Base-by-base conservation (phyloP, 1,284 basidiomycete species). In the Sanghuangporus weigelae region DNA sequence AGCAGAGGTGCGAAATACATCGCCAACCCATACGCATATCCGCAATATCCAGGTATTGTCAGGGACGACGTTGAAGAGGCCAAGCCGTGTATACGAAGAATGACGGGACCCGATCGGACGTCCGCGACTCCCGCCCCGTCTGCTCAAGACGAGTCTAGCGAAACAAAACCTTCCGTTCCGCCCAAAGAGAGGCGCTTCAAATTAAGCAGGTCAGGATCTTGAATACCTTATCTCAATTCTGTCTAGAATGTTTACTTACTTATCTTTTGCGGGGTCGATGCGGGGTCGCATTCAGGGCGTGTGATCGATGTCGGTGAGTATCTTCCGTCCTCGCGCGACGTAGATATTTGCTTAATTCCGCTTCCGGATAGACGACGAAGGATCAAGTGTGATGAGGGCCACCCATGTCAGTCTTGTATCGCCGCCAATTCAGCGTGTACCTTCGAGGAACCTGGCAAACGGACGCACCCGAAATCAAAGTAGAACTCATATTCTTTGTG, bases 341-440 rank as follows among this genome's bases (percentile, higher is more conserved):
- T 46, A 16, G 38, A 12, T 21, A 23, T 42, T 39, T 48, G 36
- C 26, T 65, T 66, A n/a, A 63, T 50, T 7, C 36, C 38, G 51
- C 60, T 21, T 38, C 21, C 56, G n/a, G 49, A 1, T 69, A 90
- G 90, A 39, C 86, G 89, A 63, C 78, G 89, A 69, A 78, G 90
- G 69, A 92, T 92, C 72, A 90, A 90, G 70, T 92, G 90, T 72
- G 90, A 92, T 69, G 90, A 92, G 72, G 90, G 90, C 0, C 89
- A 91, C 69, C 90, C 90, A 46, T 92, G 90, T 72, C 89, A 92
- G 75, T 89, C 90, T 10, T 92, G 90, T 73, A 74, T 91, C 21
- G 85, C 87, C 4, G 88, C 90, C 16, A 88, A 81, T 69, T 90
- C 90, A 3, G 76, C 88, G 10, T 92, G 90, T 68, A 92, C 90